Evolutionary conservation across 2,329 filamentous ascomycete genomes (phyloP).

Genomic region (Hymenoscyphus fructigenus): DNA sequence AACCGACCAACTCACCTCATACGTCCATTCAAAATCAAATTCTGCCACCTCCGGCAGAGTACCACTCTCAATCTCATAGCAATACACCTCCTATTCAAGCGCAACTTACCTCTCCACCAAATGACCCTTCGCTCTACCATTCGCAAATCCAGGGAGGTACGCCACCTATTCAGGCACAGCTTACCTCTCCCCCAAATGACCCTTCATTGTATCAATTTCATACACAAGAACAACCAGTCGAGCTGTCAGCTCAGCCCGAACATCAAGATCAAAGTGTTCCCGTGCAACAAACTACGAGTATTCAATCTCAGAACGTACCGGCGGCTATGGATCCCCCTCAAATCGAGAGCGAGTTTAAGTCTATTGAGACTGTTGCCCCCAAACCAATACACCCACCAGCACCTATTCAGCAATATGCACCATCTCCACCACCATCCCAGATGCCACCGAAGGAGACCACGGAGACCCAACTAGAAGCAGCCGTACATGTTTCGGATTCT

Average conservation of each 20-base stretch:
- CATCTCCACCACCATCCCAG: slow-evolving; percentile 1
- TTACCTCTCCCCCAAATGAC: neutral
- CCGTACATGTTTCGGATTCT: neutral
- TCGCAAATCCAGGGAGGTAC: neutral
- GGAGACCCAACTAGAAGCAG: neutral
- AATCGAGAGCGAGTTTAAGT: slow-evolving; percentile 8
- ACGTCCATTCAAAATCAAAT: neutral
- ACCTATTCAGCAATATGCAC: slow-evolving; percentile 3
- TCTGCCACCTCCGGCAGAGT: neutral
- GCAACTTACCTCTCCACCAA: neutral
- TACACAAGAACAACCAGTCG: neutral
- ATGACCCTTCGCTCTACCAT: slow-evolving; percentile 4
- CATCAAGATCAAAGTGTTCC: neutral
- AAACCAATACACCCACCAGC: slow-evolving; percentile 10
- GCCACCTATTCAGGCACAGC: neutral
- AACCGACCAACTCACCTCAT: neutral
- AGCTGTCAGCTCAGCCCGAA: slow-evolving; percentile 3
- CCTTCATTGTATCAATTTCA: neutral
- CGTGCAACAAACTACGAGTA: neutral
- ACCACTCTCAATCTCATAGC: neutral
- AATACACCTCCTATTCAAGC: neutral
- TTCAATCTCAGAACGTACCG: neutral
- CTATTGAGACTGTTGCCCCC: slow-evolving; percentile 7
- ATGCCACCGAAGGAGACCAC: neutral
- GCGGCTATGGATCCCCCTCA: neutral